A percentile compares a stretch with the other conserved stretches of the same genome.
Evolutionary conservation across 2,329 filamentous ascomycete species (phyloP).

Genomic region (Cercospora zeina): DNA sequence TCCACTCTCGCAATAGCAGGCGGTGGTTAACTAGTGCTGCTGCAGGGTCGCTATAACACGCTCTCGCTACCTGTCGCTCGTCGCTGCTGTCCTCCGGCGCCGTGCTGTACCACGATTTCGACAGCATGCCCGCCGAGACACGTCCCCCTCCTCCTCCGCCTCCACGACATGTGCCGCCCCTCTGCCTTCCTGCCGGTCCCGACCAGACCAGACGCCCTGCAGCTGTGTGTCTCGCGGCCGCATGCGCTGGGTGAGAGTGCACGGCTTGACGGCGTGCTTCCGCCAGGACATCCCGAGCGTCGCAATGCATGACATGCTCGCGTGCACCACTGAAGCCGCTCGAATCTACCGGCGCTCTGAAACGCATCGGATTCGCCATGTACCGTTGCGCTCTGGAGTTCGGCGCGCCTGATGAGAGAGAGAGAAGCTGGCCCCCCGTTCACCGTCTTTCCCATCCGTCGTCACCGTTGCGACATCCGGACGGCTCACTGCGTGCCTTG

Average conservation of each 20-base stretch:
- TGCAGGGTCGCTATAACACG: conserved; percentile 21
- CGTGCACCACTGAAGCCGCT: neutral
- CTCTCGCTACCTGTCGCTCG: neutral
- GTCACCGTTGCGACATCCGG: neutral
- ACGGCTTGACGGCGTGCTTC: conserved; percentile 14
- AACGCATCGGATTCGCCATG: conserved; percentile 14
- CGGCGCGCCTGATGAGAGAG: too few species aligned
- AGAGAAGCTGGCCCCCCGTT: too few species aligned
- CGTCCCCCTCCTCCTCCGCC: neutral
- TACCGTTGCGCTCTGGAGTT: too few species aligned
- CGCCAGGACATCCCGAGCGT: conserved; percentile 17
- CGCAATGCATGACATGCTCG: conserved; percentile 7
- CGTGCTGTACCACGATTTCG: neutral
- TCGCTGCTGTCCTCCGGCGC: neutral
- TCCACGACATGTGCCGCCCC: conserved; percentile 16
- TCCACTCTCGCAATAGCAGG: conserved; percentile 11
- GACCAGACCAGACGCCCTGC: conserved; percentile 3
- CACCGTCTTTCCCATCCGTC: conserved; percentile 15
- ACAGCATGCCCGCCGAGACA: neutral
- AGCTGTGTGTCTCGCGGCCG: conserved; percentile 11
- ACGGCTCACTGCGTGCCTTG: conserved; percentile 19
- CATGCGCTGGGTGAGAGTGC: conserved; percentile 13
- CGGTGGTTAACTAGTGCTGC: conserved; percentile 13
- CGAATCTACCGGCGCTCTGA: conserved; percentile 11
- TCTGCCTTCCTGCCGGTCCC: conserved; percentile 9